These are phyloP conservation scores for Hypoxylon lenormandii DNA, from an alignment of 495 filamentous ascomycete species.

Conservation along the genomic window DNA sequence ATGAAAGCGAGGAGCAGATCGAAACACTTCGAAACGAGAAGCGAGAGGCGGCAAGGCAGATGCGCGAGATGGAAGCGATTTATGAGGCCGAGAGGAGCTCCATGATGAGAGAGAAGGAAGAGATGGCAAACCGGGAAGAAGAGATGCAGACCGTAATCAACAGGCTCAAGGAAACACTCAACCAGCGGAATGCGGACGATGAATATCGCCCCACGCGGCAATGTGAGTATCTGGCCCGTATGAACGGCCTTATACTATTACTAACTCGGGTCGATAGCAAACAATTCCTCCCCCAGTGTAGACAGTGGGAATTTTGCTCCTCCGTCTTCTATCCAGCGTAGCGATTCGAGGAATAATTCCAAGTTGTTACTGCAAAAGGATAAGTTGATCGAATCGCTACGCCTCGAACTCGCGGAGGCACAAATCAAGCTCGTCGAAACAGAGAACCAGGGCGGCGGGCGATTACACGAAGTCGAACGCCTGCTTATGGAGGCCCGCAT, in stretches of 20 bases:
- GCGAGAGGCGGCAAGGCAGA: constrained; percentile 79
- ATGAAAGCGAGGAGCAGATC: constrained; percentile 83
- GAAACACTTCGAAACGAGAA: constrained; percentile 83
- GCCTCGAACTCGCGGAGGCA: constrained; percentile 90
- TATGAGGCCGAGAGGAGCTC: constrained; percentile 89
- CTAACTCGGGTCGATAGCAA: constrained; percentile 53
- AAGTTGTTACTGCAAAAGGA: constrained; percentile 93
- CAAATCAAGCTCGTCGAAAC: constrained; percentile 96
- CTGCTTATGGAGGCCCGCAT: constrained; percentile 88
- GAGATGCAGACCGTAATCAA: constrained; percentile 89
- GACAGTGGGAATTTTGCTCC: constrained; percentile 85
- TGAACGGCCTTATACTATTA: constrained; percentile 20
- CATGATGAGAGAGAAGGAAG: constrained; percentile 90
- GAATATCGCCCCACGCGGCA: constrained; percentile 74
- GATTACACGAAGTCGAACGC: constrained; percentile 86
- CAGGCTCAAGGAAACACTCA: constrained; percentile 85
- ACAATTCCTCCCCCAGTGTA: constrained; percentile 66
- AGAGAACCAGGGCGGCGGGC: constrained; percentile 88
- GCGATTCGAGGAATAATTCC: constrained; percentile 84
- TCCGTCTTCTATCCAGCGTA: constrained; percentile 80
- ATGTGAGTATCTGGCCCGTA: constrained; percentile 65
- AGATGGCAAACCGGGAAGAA: constrained; percentile 82
- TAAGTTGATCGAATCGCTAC: constrained; percentile 89
- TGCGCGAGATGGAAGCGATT: constrained; percentile 86
- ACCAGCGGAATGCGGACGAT: constrained; percentile 76